These are phyloP conservation scores for Juncus effusus DNA, from an alignment of 176 grass and related monocot genomes.

Conservation along the genomic window DNA sequence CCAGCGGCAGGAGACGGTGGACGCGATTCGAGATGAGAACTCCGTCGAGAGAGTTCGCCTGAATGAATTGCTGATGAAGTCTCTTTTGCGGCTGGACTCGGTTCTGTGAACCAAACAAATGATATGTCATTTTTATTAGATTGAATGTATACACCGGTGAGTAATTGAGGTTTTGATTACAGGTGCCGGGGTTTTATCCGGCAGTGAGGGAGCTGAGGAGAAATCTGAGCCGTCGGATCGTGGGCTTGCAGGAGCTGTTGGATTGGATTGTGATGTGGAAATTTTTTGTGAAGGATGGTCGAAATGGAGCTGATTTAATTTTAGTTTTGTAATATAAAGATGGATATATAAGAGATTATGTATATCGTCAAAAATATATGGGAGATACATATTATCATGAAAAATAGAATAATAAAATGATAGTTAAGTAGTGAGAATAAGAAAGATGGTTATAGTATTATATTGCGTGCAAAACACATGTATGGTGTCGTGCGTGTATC, in stretches of 20 bases:
- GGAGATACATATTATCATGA: too few relatives aligned
- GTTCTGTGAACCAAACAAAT: conserved; percentile 2
- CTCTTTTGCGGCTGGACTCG: conserved; percentile 73
- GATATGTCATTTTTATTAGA: conserved; percentile 2
- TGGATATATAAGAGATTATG: too few relatives aligned
- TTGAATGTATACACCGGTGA: neutral
- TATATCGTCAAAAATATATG: too few relatives aligned
- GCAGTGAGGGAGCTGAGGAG: conserved; percentile 65
- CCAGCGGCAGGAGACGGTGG: conserved; percentile 79
- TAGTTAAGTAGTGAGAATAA: too few relatives aligned
- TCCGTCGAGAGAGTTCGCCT: conserved; percentile 52
- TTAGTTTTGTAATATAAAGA: too few relatives aligned
- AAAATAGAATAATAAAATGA: too few relatives aligned
- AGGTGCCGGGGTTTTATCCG: conserved; percentile 64
- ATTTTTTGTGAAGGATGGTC: too few relatives aligned
- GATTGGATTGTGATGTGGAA: conserved; percentile 48
- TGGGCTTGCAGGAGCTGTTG: conserved; percentile 75
- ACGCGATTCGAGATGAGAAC: conserved; percentile 64
- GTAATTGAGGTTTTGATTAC: neutral
- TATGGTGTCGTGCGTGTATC: too few relatives aligned
- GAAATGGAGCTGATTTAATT: too few relatives aligned
- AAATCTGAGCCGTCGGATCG: conserved; percentile 61
- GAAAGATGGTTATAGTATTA: too few relatives aligned
- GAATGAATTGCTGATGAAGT: conserved; percentile 80
- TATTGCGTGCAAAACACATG: too few relatives aligned